A percentile compares a stretch with the other conserved stretches of the same genome.
Evolutionary conservation across 768 basidiomycete genomes (phyloP).

Genomic region (Leucosporidium scottii): DNA sequence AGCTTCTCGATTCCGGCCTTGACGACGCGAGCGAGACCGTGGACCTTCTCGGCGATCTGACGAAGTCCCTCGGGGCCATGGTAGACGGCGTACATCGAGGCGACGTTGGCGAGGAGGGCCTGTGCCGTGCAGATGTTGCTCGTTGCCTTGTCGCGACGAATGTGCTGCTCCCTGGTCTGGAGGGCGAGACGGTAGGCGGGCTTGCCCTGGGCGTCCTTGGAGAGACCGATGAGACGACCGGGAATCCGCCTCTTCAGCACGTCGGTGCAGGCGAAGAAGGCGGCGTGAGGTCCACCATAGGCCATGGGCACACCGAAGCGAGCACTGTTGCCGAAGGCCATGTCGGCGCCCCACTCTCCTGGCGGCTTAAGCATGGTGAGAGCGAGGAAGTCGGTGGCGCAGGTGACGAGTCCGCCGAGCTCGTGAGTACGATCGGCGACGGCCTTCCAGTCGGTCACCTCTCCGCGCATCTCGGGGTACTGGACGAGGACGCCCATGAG

Average conservation of each 20-base stretch:
- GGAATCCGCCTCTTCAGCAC: conserved; percentile 95
- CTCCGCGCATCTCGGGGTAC: conserved; percentile 86
- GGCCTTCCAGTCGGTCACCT: conserved; percentile 62
- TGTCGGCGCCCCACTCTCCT: conserved; percentile 97
- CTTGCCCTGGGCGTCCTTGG: conserved; percentile 73
- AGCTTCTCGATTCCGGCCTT: conserved; percentile 58
- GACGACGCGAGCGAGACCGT: conserved; percentile 73
- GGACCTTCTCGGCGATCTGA: conserved; percentile 83
- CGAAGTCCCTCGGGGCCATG: conserved; percentile 82
- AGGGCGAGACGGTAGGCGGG: conserved; percentile 86
- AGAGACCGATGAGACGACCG: conserved; percentile 87
- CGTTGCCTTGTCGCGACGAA: conserved; percentile 81
- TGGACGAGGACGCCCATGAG: conserved; percentile 84
- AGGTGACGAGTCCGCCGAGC: conserved; percentile 70
- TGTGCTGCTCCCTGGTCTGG: conserved; percentile 63
- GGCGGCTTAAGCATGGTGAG: conserved; percentile 88
- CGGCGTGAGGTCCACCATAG: conserved; percentile 96
- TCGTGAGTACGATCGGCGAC: conserved; percentile 65
- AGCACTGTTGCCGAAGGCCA: conserved; percentile 89
- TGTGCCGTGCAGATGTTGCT: conserved; percentile 98
- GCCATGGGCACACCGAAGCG: conserved; percentile 94
- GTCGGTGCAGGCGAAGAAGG: conserved; percentile 92
- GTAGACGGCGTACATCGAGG: conserved; percentile 91
- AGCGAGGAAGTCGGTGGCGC: conserved; percentile 86
- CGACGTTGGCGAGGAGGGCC: conserved; percentile 97